phyloP scores from a whole-genome alignment of 805 yeast species.

The Teunomyces barrocoloradensis region DNA sequence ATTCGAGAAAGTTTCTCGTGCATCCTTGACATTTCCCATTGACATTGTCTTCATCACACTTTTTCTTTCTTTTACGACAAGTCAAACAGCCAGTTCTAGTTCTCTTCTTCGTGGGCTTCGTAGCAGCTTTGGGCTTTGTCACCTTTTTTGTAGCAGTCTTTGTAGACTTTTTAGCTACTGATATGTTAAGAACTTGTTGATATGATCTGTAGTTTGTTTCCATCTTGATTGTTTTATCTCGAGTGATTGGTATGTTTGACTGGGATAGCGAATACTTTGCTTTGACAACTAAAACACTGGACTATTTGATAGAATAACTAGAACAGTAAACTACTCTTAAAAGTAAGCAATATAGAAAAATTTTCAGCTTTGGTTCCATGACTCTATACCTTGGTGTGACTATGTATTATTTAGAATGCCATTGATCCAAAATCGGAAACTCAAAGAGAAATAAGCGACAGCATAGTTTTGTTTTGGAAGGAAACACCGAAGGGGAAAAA shows the following conservation, averaged over 20 bases:
- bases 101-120: conserved; percentile 21
- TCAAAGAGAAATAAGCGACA: conserved; percentile 9
- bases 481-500: conserved; percentile 2
- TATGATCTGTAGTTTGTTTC: conserved; percentile 12
- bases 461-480: not conserved
- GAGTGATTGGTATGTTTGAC: not conserved
- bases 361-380: conserved; percentile 1
- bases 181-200: conserved; percentile 14
- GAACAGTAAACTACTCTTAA: not conserved
- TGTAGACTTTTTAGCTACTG: conserved; percentile 6
- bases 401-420: not conserved
- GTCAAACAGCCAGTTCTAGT: conserved; percentile 57
- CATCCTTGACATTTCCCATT: conserved; percentile 47
- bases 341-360: not conserved
- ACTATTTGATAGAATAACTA: not conserved
- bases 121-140: conserved; percentile 11
- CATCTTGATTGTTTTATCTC: not conserved
- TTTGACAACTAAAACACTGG: not conserved
- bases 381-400: not conserved
- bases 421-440: conserved; percentile 6
- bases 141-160: conserved; percentile 9
- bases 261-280: no score
- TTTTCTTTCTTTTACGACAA: conserved; percentile 62
- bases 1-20: conserved; percentile 42
- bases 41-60: conserved; percentile 52